Evolutionary conservation across 805 yeast species (phyloP).

Genomic region (Kuraishia piskuri): DNA sequence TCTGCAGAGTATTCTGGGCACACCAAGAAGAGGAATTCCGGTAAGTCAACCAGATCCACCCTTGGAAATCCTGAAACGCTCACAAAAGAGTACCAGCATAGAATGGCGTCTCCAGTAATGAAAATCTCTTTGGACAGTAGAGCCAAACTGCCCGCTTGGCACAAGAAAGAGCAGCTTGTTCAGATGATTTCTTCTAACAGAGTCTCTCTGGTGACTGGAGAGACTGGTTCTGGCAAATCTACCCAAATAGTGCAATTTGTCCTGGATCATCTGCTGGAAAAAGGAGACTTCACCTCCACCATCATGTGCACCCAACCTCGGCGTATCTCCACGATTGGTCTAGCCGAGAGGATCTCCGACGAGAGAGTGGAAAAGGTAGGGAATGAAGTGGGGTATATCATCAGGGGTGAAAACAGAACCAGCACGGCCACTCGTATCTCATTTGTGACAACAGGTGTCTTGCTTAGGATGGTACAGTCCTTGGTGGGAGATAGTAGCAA

Average conservation of each 20-base stretch:
- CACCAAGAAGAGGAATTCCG: constrained; percentile 5
- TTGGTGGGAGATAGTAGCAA: constrained; percentile 19
- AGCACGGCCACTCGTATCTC: constrained; percentile 57
- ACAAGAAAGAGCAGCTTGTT: constrained; percentile 47
- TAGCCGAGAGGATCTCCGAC: constrained; percentile 86
- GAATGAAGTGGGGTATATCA: constrained; percentile 77
- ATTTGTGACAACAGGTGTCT: constrained; percentile 89
- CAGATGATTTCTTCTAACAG: constrained; percentile 46
- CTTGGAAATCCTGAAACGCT: constrained; percentile 25
- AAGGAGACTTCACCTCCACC: constrained; percentile 41
- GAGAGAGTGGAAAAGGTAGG: constrained; percentile 66
- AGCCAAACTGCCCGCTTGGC: constrained; percentile 76
- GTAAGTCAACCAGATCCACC: constrained; percentile 10
- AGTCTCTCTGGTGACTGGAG: constrained; percentile 83
- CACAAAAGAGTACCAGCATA: constrained; percentile 23
- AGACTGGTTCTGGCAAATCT: constrained; percentile 96
- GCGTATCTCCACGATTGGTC: constrained; percentile 89
- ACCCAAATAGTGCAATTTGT: constrained; percentile 91
- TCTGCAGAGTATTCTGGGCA: constrained; percentile 1
- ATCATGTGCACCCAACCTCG: constrained; percentile 93
- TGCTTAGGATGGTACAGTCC: constrained; percentile 74
- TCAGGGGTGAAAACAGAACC: constrained; percentile 81
- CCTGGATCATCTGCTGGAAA: constrained; percentile 51
- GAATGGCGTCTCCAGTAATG: constrained; percentile 25
- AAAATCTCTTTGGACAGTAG: constrained; percentile 33